Percentiles rank a stretch among this genome's conserved stretches.
Evolutionary conservation across 2,329 filamentous ascomycete genomes (phyloP).

Genomic region (Phoma herbarum): DNA sequence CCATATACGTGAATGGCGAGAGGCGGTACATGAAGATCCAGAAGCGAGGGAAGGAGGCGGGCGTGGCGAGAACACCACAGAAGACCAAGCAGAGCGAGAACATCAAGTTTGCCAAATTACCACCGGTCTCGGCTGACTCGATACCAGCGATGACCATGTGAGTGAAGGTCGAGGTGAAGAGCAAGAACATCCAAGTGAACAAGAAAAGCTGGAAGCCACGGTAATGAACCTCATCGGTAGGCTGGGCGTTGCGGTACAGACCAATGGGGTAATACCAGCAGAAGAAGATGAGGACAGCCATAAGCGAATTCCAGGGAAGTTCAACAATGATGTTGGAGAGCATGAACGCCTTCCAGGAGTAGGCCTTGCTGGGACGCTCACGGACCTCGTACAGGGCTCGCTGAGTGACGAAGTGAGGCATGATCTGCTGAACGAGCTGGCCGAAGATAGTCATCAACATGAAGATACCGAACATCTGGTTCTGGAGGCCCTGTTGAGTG

Average conservation of each 20-base stretch:
- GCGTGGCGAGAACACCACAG: conserved; percentile 70
- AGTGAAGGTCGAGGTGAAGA: conserved; percentile 84
- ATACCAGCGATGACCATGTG: conserved; percentile 79
- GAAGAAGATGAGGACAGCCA: conserved; percentile 79
- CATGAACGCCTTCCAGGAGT: conserved; percentile 87
- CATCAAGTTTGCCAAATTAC: conserved; percentile 77
- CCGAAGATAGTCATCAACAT: conserved; percentile 83
- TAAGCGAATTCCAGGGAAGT: conserved; percentile 82
- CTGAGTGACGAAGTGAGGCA: conserved; percentile 87
- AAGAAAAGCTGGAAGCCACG: conserved; percentile 83
- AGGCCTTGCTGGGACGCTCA: conserved; percentile 83
- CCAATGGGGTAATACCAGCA: conserved; percentile 89
- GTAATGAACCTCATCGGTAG: conserved; percentile 68
- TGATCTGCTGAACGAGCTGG: conserved; percentile 79
- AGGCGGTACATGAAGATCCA: conserved; percentile 82
- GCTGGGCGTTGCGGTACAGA: conserved; percentile 73
- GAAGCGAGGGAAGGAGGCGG: conserved; percentile 68
- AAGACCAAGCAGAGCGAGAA: conserved; percentile 79
- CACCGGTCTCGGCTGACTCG: conserved; percentile 76
- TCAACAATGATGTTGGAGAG: conserved; percentile 84
- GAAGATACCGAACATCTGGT: conserved; percentile 88
- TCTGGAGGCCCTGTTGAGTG: conserved; percentile 80
- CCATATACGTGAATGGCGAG: conserved; percentile 71
- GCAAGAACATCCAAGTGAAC: conserved; percentile 75
- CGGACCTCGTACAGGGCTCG: conserved; percentile 84